Evolutionary conservation across 2,329 filamentous ascomycete species (phyloP), one percentile per base, ranked within the genome.

Genomic region (Trichoderma harzianum): DNA sequence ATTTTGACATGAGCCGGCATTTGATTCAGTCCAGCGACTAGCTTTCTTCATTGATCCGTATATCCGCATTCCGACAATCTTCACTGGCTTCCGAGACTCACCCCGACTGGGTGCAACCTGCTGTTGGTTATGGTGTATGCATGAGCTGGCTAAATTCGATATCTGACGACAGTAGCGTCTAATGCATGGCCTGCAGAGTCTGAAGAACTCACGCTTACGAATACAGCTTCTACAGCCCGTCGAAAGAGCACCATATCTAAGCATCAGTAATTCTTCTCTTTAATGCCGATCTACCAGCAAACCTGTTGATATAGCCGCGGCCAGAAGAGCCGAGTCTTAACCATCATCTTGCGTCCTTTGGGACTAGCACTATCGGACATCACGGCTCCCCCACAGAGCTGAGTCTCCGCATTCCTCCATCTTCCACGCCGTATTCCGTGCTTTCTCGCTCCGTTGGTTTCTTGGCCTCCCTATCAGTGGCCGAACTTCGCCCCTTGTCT

Each of bases 341-440:
- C 18, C 47, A 65, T 60, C 53, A n/a, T 57, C 30, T 43, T 60
- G 28, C 8, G 30, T 68, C 16, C 21, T 58, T 68, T 47, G 18
- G 53, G 53, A 32, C 65, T 68, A 68, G 65, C 53, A 68, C 53
- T 58, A 58, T 68, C 53, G 65, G 34, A 58, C 53, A n/a, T 68
- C 36, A 61, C 26, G 66, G 55, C 53, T 61, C 39, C 61, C 61
- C 66, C 66, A 51, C 66, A 69, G 3, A 67, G 26, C 53, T 61
- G 21, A 39, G 66, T 43, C 66, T 69, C 66, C 66, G 55, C 66
- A 69, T 51, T 69, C 66, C 55, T 32, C 53, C 53, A 69, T 61
- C 55, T 51, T 51, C n/a, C 26, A 47, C 55, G 53, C 66, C 55
- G 36, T 30, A 34, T 47, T 61, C 66, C 66, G 55, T 58, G 53